Conservation (phyloP, 2,329 filamentous ascomycete species). For the Nemania sp. region DNA sequence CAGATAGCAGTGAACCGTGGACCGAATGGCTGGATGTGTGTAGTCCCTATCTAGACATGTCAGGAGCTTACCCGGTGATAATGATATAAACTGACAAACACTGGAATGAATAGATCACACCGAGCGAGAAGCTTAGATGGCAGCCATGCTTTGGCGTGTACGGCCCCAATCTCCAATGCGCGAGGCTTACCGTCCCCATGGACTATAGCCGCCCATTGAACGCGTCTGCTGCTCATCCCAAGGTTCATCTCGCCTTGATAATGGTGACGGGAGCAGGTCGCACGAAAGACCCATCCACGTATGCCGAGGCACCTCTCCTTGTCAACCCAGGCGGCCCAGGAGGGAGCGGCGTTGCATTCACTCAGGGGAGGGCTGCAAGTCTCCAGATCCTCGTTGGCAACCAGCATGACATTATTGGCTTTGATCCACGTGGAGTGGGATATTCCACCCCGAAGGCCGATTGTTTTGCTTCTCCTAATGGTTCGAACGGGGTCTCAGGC, state of each 20-base stretch:
- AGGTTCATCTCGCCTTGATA: slow-evolving; percentile 46
- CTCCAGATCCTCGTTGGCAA: slow-evolving; percentile 46
- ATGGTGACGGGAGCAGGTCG: slow-evolving; percentile 42
- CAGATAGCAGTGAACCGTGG: slow-evolving; percentile 7
- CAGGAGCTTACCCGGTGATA: background rate
- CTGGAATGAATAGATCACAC: slow-evolving; percentile 44
- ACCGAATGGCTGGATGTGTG: slow-evolving; percentile 27
- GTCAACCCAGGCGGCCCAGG: slow-evolving; percentile 55
- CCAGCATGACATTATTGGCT: slow-evolving; percentile 51
- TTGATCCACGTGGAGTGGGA: slow-evolving; percentile 53
- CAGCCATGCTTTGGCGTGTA: slow-evolving; percentile 45
- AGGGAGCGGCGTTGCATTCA: slow-evolving; percentile 45
- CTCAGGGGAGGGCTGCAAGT: slow-evolving; percentile 32
- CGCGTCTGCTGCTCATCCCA: slow-evolving; percentile 39
- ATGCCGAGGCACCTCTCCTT: slow-evolving; percentile 47
- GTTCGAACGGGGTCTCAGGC: slow-evolving; percentile 32
- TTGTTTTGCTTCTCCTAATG: slow-evolving; percentile 42
- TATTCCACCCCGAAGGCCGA: slow-evolving; percentile 46
- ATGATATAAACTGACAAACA: slow-evolving; percentile 2
- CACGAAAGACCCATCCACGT: slow-evolving; percentile 37
- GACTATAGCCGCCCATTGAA: slow-evolving; percentile 50
- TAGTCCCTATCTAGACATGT: background rate
- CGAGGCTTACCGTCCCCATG: slow-evolving; percentile 53
- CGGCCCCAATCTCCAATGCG: slow-evolving; percentile 43
- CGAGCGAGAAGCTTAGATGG: slow-evolving; percentile 52